Evolutionary conservation across 2,329 filamentous ascomycete genomes (phyloP).

Genomic region (Xylaria polymorpha): DNA sequence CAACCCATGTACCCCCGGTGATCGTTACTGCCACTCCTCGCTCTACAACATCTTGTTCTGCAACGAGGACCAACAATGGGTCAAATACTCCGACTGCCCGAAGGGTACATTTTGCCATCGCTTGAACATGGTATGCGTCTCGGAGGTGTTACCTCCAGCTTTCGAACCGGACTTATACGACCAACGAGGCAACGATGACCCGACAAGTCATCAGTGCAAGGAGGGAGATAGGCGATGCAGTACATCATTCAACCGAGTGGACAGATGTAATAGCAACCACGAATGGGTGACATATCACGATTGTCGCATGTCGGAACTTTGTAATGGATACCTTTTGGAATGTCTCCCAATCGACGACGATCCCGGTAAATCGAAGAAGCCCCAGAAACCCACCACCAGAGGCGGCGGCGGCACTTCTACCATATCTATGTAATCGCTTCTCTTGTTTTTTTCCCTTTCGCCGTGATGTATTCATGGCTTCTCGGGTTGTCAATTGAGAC

Average conservation of each 20-base stretch:
- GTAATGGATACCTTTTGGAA: conserved; percentile 15
- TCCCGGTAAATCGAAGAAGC: too few species aligned
- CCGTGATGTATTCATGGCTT: neutral
- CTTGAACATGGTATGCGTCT: conserved; percentile 29
- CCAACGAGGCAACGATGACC: neutral
- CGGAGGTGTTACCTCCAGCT: neutral
- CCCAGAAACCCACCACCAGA: neutral
- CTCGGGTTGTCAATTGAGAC: neutral
- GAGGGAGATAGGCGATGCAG: conserved; percentile 34
- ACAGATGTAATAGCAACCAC: conserved; percentile 27
- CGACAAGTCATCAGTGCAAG: conserved; percentile 14
- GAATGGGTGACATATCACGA: conserved; percentile 38
- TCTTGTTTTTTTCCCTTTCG: too few species aligned
- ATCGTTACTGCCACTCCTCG: conserved; percentile 24
- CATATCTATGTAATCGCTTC: neutral
- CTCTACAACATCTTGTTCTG: conserved; percentile 25
- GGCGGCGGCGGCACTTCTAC: neutral
- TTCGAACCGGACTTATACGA: too few species aligned
- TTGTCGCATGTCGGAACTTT: conserved; percentile 31
- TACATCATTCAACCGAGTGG: conserved; percentile 29
- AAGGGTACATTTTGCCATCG: conserved; percentile 30
- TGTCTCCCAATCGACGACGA: conserved; percentile 12
- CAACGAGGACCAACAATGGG: conserved; percentile 30
- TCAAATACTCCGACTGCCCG: conserved; percentile 19
- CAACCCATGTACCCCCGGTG: conserved; percentile 25